Evolutionary conservation across 495 filamentous ascomycete species (phyloP).

Genomic region (Hypoxylon fragiforme): DNA sequence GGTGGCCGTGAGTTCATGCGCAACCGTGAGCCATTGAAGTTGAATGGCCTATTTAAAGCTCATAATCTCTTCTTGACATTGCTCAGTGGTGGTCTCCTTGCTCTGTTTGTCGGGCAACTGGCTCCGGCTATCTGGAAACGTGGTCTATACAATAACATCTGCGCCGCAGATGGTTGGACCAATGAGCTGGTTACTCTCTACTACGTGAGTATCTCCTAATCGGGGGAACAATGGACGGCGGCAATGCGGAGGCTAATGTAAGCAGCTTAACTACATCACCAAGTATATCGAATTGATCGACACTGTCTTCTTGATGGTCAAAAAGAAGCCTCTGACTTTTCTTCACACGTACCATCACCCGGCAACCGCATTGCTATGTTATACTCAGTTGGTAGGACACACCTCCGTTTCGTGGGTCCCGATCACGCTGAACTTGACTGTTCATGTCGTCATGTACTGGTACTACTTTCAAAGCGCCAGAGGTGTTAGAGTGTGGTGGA

Average conservation of each 20-base stretch:
- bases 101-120: conserved; percentile 73
- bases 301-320: conserved; percentile 77
- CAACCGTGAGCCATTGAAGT: conserved; percentile 65
- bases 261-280: conserved; percentile 77
- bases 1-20: conserved; percentile 75
- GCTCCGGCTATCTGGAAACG: conserved; percentile 64
- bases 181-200: conserved; percentile 72
- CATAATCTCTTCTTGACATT: conserved; percentile 78
- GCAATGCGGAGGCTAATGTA: conserved; percentile 34
- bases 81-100: conserved; percentile 66
- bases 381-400: conserved; percentile 74
- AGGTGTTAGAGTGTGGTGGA: conserved; percentile 81
- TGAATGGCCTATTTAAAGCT: conserved; percentile 69
- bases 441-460: conserved; percentile 70
- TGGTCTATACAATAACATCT: conserved; percentile 73
- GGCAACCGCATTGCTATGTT: conserved; percentile 79
- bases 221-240: background rate
- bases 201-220: conserved; percentile 60
- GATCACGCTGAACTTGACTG: conserved; percentile 73
- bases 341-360: conserved; percentile 84
- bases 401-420: conserved; percentile 79
- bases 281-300: conserved; percentile 81
- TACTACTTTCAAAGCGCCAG: conserved; percentile 77
- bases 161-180: conserved; percentile 71
- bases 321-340: conserved; percentile 85